A percentile compares a stretch with the other conserved stretches of the same genome.
Conservation (phyloP, 805 yeast genomes). For the Suhomyces tanzawaensis region DNA sequence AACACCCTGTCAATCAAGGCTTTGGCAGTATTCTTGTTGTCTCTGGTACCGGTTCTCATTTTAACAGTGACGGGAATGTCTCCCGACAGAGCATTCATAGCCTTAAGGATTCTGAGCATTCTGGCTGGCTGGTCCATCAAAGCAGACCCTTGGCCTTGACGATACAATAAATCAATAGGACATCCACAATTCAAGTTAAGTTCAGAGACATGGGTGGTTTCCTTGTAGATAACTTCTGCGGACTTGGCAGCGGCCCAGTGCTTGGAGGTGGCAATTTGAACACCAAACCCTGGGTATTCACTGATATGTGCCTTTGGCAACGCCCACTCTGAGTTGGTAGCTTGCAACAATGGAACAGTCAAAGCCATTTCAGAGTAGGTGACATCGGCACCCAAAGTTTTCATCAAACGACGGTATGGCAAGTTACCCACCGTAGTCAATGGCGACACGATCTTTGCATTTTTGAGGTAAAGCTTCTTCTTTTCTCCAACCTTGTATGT, state of each 20-base stretch:
- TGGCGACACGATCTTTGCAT: slow-evolving; percentile 89
- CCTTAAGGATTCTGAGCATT: slow-evolving; percentile 71
- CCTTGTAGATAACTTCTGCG: slow-evolving; percentile 68
- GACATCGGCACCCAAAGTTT: slow-evolving; percentile 82
- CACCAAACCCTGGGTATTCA: slow-evolving; percentile 88
- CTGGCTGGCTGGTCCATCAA: slow-evolving; percentile 86
- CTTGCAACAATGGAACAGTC: slow-evolving; percentile 80
- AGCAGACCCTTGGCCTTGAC: slow-evolving; percentile 96
- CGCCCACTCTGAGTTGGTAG: slow-evolving; percentile 96
- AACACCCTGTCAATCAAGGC: slow-evolving; percentile 68
- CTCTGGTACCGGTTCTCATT: slow-evolving; percentile 87
- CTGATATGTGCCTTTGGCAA: slow-evolving; percentile 80
- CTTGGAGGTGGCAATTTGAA: slow-evolving; percentile 87
- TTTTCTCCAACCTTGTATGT: slow-evolving; percentile 80
- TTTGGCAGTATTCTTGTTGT: slow-evolving; percentile 84
- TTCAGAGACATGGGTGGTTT: slow-evolving; percentile 66
- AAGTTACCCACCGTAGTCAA: slow-evolving; percentile 96
- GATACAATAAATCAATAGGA: slow-evolving; percentile 91
- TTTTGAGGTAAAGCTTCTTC: slow-evolving; percentile 61
- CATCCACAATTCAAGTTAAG: slow-evolving; percentile 94
- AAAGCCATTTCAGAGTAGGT: slow-evolving; percentile 97
- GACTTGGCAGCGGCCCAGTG: slow-evolving; percentile 94
- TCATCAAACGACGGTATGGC: slow-evolving; percentile 93
- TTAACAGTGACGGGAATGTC: slow-evolving; percentile 90
- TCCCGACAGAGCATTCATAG: slow-evolving; percentile 87